A percentile compares a stretch with the other conserved stretches of the same genome.
Evolutionary conservation across 2,329 filamentous ascomycete species (phyloP).

Genomic region (Hysterium pulicare): DNA sequence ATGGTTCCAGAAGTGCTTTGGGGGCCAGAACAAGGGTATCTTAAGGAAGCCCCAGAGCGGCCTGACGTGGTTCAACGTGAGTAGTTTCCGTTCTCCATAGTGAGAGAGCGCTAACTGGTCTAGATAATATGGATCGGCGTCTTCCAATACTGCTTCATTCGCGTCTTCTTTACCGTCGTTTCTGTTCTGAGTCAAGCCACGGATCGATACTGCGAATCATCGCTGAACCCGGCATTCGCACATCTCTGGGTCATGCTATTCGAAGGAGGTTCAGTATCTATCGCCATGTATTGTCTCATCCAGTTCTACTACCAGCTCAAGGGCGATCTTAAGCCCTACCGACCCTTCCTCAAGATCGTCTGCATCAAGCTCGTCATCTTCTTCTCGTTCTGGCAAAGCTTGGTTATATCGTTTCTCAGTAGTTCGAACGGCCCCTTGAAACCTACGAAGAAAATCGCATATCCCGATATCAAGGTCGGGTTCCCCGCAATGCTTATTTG

Average conservation of each 20-base stretch:
- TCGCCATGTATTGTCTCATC: conserved; percentile 86
- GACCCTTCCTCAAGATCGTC: conserved; percentile 74
- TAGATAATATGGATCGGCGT: conserved; percentile 73
- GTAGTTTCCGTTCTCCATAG: conserved; percentile 11
- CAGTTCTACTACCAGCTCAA: conserved; percentile 82
- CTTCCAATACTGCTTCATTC: conserved; percentile 83
- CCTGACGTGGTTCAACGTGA: conserved; percentile 82
- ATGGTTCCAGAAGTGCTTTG: conserved; percentile 68
- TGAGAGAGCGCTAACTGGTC: conserved; percentile 15
- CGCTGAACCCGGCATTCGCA: conserved; percentile 72
- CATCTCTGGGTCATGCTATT: conserved; percentile 79
- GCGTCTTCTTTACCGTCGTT: conserved; percentile 74
- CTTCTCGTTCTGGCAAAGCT: conserved; percentile 78
- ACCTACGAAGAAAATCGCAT: conserved; percentile 59
- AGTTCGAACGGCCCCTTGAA: conserved; percentile 62
- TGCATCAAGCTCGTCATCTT: conserved; percentile 92
- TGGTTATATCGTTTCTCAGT: conserved; percentile 60
- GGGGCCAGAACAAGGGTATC: conserved; percentile 61
- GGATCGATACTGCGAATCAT: conserved; percentile 72
- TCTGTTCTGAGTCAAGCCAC: conserved; percentile 70
- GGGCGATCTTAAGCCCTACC: conserved; percentile 63
- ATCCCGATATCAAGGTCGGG: conserved; percentile 75
- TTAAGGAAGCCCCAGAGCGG: conserved; percentile 76
- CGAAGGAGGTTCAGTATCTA: conserved; percentile 67
- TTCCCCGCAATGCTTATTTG: conserved; percentile 75